These are phyloP conservation scores for Eucalyptus albens DNA, from an alignment of 345 rosid species.

Conservation along the genomic window DNA sequence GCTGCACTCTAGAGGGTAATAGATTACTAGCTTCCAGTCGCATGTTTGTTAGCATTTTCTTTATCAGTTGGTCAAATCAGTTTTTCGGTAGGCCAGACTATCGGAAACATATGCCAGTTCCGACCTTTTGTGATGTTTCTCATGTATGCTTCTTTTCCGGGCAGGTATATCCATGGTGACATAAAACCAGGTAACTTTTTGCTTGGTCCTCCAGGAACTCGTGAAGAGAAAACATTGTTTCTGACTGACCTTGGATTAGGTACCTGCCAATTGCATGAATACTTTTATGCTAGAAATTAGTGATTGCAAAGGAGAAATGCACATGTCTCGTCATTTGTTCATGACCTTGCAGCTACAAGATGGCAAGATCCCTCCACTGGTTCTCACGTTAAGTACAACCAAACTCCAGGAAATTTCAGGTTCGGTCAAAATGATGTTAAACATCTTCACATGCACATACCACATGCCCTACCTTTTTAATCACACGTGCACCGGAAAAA, in stretches of 20 bases:
- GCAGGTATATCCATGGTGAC: background rate
- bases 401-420: background rate
- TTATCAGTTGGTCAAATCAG: background rate
- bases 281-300: background rate
- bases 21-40: background rate
- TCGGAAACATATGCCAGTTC: background rate
- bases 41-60: background rate
- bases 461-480: background rate
- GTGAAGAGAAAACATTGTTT: background rate
- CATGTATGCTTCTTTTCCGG: background rate
- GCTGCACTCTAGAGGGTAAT: slow-evolving; percentile 81
- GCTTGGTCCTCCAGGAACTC: background rate
- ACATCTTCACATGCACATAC: background rate
- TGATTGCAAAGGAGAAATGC: background rate
- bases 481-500: background rate
- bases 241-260: background rate
- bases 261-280: background rate
- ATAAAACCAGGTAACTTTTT: background rate
- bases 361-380: background rate
- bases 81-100: background rate
- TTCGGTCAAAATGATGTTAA: background rate
- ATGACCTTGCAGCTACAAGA: background rate
- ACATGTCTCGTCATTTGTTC: background rate
- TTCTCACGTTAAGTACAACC: background rate
- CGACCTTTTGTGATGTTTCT: background rate